Base-by-base conservation (phyloP, 768 basidiomycete genomes). In the Tricholoma sp. region DNA sequence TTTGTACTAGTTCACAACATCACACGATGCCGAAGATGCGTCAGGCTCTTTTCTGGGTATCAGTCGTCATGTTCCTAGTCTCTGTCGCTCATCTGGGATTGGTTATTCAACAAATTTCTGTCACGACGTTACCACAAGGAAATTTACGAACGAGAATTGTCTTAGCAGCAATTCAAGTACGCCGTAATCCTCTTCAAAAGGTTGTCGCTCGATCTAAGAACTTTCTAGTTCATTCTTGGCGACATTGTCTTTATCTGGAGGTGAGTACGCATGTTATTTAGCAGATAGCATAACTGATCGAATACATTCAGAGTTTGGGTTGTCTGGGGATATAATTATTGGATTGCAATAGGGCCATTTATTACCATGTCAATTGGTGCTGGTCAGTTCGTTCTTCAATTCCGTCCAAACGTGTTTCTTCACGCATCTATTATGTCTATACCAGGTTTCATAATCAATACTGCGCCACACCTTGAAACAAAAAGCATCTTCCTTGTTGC, bases 181-280 rank as follows among this genome's bases (percentile, higher is more conserved):
- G 50, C 5, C 1, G 24, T 41, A 34, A n/a, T 22, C 35, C 11
- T 21, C 27, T 6, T 27, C 5, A 2, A 55, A 19, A 18, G 22
- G 8, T 27, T 24, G 11, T 16, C 49, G 19, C 11, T 53, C 11
- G 18, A 35, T 37, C 19, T 14, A 7, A 21, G 9, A 34, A 18
- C 21, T 41, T 29, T 31, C 22, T 22, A 64, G 60, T 64, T 59
- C 22, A 22, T 59, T n/a, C 56, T 59, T 24, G 57, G 60, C 0
- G 60, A 64, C 27, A 29, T 64, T 5, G 53, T 64, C 21, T 31
- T 61, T 14, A 58, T 59, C 29, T 64, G 63, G 63, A 64, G 63
- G 63, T 64, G 18, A 8, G 27, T 24, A 18, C 16, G 6, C 29
- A 9, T 29, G 5, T 24, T 24, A 14, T 24, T 46, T 46, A 5